Evolutionary conservation across 768 basidiomycete genomes (phyloP), one percentile per base, ranked within the genome.

Genomic region (Collybia mongolica): DNA sequence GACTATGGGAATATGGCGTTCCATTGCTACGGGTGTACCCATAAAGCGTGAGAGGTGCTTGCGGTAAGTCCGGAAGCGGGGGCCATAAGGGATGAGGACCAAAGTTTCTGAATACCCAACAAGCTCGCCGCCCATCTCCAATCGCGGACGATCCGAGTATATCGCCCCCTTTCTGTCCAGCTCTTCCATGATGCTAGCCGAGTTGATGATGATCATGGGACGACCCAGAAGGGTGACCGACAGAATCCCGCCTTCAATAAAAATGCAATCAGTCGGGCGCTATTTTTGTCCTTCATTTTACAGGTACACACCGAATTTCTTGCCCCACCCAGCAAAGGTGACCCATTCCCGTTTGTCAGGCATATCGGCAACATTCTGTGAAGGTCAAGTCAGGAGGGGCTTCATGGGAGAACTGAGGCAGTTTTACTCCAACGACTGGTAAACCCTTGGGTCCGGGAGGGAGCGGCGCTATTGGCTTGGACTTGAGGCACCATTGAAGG

Each of bases 121-220:
- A 1, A 80, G 66, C 54, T 79, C 76, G 1, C 79, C 77, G 5
- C 72, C 74, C 76, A 81, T 79, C 17, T 72, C 70, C 2, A 80
- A 64, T 3, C 66, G 62, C 0, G 79, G 79, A 3, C 80, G 65
- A 44, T 76, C 71, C 29, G 77, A 80, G 53, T 80, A 79, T 2
- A 75, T 70, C 1, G 71, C 54, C 5, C 75, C 71, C 52, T 72
- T 70, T 54, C 70, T 73, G 54, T 81, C 80, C 5, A 82, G 62
- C 52, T 77, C 70, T 3, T 74, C 71, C 69, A 76, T 68, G 29
- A 71, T 59, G 5, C 67, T 56, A 1, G 67, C 62, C 2, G 75
- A 73, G 57, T 79, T 81, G 28, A 81, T 55, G 49, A 81, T 72
- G 26, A 81, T 69, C 56, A 80, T 72, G 3, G 69, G 66, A 35